Conservation (phyloP, 805 yeast species). For the Cyberlindnera saturnus region DNA sequence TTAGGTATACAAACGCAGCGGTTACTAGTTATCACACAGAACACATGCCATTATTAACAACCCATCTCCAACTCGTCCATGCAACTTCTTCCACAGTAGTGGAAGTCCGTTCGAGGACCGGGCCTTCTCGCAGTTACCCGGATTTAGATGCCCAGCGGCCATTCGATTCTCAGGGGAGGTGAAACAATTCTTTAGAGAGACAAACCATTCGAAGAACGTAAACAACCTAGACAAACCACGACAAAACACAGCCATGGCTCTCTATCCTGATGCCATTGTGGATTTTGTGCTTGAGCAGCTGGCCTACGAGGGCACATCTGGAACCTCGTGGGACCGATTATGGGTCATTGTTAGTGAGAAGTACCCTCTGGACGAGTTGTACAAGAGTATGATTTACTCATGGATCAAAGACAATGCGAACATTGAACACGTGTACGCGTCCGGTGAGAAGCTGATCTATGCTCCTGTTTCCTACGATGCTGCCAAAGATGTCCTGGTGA, state of each 20-base stretch:
- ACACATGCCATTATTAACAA: too few species aligned
- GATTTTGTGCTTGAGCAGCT: conserved; percentile 28
- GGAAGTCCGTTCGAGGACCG: too few species aligned
- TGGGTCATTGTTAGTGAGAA: conserved; percentile 26
- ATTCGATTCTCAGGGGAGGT: too few species aligned
- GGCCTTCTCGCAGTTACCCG: too few species aligned
- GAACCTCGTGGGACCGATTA: conserved; percentile 25
- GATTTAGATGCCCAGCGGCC: too few species aligned
- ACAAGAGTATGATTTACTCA: conserved; percentile 29
- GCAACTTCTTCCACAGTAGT: too few species aligned
- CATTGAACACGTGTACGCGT: conserved; percentile 7
- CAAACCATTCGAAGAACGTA: not conserved
- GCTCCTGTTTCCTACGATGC: conserved; percentile 2
- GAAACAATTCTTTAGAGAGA: too few species aligned
- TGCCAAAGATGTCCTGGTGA: conserved; percentile 17
- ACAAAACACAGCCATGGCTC: not conserved
- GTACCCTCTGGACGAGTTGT: conserved; percentile 25
- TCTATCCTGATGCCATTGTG: conserved; percentile 24
- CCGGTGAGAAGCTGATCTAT: not conserved
- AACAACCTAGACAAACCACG: not conserved
- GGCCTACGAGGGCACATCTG: conserved; percentile 29
- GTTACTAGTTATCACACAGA: too few species aligned
- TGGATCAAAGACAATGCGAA: conserved; percentile 29
- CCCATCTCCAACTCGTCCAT: too few species aligned
- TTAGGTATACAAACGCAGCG: too few species aligned